phyloP scores from a whole-genome alignment of 768 basidiomycete genomes.

The Macrolepiota fuliginosa region DNA sequence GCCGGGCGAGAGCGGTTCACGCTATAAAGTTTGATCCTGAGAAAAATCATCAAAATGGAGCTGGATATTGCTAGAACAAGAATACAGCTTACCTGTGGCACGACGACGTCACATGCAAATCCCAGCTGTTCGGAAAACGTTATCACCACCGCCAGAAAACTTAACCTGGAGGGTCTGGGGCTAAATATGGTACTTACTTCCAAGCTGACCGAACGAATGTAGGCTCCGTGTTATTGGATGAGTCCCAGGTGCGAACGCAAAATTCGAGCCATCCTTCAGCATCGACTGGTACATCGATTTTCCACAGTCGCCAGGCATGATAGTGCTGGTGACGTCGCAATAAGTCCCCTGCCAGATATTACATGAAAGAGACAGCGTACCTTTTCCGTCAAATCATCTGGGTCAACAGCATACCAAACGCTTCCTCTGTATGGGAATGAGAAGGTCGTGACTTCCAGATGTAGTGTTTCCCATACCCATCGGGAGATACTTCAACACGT shows the following conservation, averaged over 20 bases:
- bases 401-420: constrained; percentile 47
- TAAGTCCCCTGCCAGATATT: neutral
- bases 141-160: neutral
- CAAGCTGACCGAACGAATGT: constrained; percentile 53
- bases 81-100: constrained; percentile 29
- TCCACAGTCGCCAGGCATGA: constrained; percentile 54
- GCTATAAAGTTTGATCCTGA: constrained; percentile 51
- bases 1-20: constrained; percentile 42
- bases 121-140: constrained; percentile 34
- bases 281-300: constrained; percentile 46
- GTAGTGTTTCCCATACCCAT: constrained; percentile 32
- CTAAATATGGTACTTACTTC: constrained; percentile 36
- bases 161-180: neutral
- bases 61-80: neutral
- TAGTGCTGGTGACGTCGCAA: constrained; percentile 35
- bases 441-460: neutral
- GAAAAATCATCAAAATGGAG: neutral
- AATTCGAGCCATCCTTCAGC: constrained; percentile 59
- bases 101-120: constrained; percentile 52
- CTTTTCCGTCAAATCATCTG: constrained; percentile 48
- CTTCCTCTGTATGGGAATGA: constrained; percentile 32
- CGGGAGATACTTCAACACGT: constrained; percentile 51
- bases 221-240: constrained; percentile 56
- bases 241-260: constrained; percentile 55
- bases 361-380: constrained; percentile 17